Base-by-base conservation (phyloP, 2,329 filamentous ascomycete species). In the Paraconiothyrium sp. region DNA sequence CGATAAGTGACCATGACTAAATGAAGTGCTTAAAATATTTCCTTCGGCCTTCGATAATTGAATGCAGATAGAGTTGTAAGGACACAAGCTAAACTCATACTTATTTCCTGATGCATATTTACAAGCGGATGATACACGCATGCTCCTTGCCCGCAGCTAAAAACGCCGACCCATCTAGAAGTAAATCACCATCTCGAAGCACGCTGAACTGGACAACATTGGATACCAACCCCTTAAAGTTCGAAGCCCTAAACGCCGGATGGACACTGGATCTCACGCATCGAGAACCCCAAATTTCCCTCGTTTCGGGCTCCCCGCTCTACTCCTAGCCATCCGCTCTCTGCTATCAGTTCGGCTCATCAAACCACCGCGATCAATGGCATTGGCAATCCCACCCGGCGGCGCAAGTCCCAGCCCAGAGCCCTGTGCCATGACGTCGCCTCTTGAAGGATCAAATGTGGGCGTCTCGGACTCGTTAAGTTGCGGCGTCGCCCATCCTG, bases 291-390 rank as follows among this genome's bases (percentile, higher is more conserved):
- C 75, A 68, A 79, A 82, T 67, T 77, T 76, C 22, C 67, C 63
- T 55, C 83, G 81, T 52, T 81, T 83, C 13, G 85, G 85, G 69
- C 82, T 84, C 22, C 76, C 80, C 54, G 79, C 74, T 16, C 82
- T 70, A 70, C 82, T 84, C 81, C 76, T 87, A 16, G 86, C 84
- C 41, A 97, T 79, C 60, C 92, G 85, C 74, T 98, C 95, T 57
- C 93, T 85, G 75, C 93, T 97, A 75, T 97, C 94, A 0, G 92
- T 96, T 67, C 94, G 84, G 2, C 93, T 87, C 57, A 92, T 89
- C 65, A 97, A 77, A 1, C 94, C 94, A 50, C 87, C 89, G 43
- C 93, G 80, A 58, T 87, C 86, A 67, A 87, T 85, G 10, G 83
- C 76, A 65, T 82, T 78, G 8, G 60, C 62, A 57, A 75, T 74